Evolutionary conservation across 495 filamentous ascomycete species (phyloP), one percentile per base, ranked within the genome.

Genomic region (Poronia punctata): DNA sequence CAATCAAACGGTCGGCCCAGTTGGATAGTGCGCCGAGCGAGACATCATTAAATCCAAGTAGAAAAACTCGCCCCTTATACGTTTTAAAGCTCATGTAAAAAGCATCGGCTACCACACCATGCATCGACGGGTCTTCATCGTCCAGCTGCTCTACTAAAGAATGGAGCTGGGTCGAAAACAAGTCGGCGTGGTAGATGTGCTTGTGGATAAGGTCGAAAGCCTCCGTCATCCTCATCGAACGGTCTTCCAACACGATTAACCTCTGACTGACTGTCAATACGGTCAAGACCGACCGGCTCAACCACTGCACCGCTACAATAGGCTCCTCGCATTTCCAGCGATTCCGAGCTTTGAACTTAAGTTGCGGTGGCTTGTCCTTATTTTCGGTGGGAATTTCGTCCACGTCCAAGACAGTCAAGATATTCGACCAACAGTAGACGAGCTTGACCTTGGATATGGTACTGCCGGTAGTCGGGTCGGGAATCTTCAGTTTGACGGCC

Each of bases 371-470:
- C 41, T 82, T 83, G 31, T 82, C 76, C 27, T 67, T 70, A 43
- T 80, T 68, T 20, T 86, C 80, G 2, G 81, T 71, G 29, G 78
- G 77, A 15, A 77, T 68, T 48, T 86, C 83, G 25, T 86, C 79
- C 15, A 96, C 74, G 35, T 99, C 93, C 17, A 97, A 57, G 14
- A 97, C 81, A 1, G 90, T 96, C 42, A 99, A 67, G 20, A 97
- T 78, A 53, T 95, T 95, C 8, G 89, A 96, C 93, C 92, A 99
- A 55, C 87, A 95, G 61, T 97, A 99, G 2, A 86, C 88, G n/a
- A 99, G 71, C 57, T 96, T 97, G 30, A 83, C 80, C 53, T 78
- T 79, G 11, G 84, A 87, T 23, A 76, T 61, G 18, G 68, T 60
- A 41, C 65, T 70, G 3, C 67, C 72, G 14, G 72, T 71, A 15